Evolutionary conservation across 2,329 filamentous ascomycete genomes (phyloP).

Genomic region (Pseudogymnoascus sp.): DNA sequence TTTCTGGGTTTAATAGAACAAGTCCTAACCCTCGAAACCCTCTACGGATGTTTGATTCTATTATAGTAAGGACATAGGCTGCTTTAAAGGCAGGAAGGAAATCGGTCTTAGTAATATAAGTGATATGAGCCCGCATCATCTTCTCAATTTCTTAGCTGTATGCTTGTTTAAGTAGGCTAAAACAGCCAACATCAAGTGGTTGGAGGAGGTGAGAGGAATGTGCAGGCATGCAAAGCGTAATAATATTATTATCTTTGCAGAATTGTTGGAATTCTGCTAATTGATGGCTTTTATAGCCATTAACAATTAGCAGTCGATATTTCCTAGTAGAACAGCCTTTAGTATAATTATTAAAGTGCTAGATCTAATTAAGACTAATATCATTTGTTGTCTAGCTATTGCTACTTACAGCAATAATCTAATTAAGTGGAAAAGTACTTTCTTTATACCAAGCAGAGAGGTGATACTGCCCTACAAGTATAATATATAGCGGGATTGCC

Average conservation of each 20-base stretch:
- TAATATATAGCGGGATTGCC: neutral
- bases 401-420: too few relatives aligned
- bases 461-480: neutral
- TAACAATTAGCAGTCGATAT: slow-evolving; percentile 29
- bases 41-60: too few relatives aligned
- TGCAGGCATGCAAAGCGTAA: neutral
- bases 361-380: too few relatives aligned
- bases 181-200: slow-evolving; percentile 30
- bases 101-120: slow-evolving; percentile 25
- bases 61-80: too few relatives aligned
- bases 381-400: too few relatives aligned
- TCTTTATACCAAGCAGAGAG: neutral
- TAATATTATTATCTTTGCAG: slow-evolving; percentile 28
- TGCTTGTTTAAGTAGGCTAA: slow-evolving; percentile 25
- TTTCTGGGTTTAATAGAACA: neutral
- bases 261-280: slow-evolving; percentile 27
- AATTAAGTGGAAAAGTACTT: too few relatives aligned
- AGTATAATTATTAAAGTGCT: too few relatives aligned
- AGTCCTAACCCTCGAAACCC: neutral
- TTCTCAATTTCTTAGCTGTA: slow-evolving; percentile 24
- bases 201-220: slow-evolving; percentile 31
- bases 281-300: slow-evolving; percentile 29
- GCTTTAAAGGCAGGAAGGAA: too few relatives aligned
- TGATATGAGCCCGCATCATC: slow-evolving; percentile 20
- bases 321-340: slow-evolving; percentile 19